Base-by-base conservation (phyloP, 768 basidiomycete genomes). In the Sarcomyxa edulis region DNA sequence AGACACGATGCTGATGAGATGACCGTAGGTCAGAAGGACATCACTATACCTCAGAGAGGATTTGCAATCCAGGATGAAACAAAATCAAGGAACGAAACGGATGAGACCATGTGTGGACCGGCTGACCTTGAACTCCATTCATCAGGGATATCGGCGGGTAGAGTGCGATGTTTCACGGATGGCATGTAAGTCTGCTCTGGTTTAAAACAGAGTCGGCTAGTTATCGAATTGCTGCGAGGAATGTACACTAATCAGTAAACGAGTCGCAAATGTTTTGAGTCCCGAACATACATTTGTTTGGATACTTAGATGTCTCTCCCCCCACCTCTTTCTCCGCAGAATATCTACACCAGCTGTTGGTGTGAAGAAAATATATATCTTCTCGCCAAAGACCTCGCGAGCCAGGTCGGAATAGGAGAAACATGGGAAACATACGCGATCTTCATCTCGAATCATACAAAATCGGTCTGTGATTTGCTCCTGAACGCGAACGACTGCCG, bases 291-390 rank as follows among this genome's bases (percentile, higher is more conserved):
- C 15, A 19, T 12, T 14, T 15, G 14, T n/a, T 20, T 16, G 33
- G 14, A 5, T 2, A 6, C n/a, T 15, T 16, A 24, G 25, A 22
- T 16, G 24, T 37, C 19, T 44, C 23, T 39, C 16, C 61, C 60
- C 19, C 65, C 63, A 31, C 26, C 48, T 10, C 39, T 71, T n/a
- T 71, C 72, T 8, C 40, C 49, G 23, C 50, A 64, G 39, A 54
- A 54, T 42, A 42, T 62, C 20, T 84, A 84, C 56, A 84, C 81
- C 2, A 62, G 61, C 3, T 72, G 62, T 48, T 86, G 76, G 43
- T 86, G 82, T 58, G 84, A 87, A 63, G 84, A 86, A 55, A 85
- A 86, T 52, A 59, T 84, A 23, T 85, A 83, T 45, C 58, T 79
- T 28, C 66, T 87, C 1, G 68, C 64, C 10, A 56, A 69, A 32